These are phyloP conservation scores for Globisporangium viniferum DNA, from an alignment of 352 stramenopile species.

Conservation along the genomic window DNA sequence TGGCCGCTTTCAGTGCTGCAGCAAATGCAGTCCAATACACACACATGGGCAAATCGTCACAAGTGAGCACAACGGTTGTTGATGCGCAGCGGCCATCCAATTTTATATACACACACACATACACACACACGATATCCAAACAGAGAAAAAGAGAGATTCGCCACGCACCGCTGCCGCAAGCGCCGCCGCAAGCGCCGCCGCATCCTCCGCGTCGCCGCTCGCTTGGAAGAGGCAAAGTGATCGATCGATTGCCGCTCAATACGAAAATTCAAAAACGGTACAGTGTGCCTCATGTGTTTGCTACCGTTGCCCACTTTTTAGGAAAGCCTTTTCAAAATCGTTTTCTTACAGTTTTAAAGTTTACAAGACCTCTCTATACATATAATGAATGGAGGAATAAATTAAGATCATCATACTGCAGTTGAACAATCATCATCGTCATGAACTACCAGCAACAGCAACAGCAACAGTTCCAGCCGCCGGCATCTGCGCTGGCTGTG, in stretches of 20 bases:
- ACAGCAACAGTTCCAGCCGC: neutral
- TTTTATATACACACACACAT: neutral
- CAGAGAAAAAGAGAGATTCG: neutral
- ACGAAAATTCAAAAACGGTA: slow-evolving; percentile 15
- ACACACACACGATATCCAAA: neutral
- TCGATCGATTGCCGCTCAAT: neutral
- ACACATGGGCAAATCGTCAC: neutral
- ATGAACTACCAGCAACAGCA: neutral
- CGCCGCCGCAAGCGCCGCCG: slow-evolving; percentile 8
- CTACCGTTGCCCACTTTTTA: neutral
- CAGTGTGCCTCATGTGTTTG: neutral
- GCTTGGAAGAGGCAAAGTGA: neutral
- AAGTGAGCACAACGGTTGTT: neutral
- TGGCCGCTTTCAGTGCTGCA: neutral
- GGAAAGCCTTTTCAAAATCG: neutral
- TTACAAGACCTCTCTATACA: neutral
- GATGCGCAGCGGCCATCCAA: neutral
- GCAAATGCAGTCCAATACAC: neutral
- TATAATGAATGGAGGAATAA: neutral
- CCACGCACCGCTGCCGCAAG: slow-evolving; percentile 7
- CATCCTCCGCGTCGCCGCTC: neutral
- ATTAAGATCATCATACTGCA: neutral
- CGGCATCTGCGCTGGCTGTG: neutral
- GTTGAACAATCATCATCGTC: neutral
- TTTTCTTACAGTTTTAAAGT: neutral